Conservation (phyloP, 345 rosid species). For the Eucalyptus guilfoylei region DNA sequence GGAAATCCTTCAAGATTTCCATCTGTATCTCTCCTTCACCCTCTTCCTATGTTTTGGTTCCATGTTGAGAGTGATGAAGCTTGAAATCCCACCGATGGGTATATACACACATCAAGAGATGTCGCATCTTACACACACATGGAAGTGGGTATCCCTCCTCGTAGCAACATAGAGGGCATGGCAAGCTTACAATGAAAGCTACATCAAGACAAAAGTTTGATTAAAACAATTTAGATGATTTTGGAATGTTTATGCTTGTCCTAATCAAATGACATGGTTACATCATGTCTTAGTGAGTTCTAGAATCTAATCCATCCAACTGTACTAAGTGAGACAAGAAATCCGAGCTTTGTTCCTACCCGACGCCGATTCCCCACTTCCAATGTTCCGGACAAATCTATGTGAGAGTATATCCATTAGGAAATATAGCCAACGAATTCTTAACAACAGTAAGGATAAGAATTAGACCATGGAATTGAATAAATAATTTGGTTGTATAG, state of each 20-base stretch:
- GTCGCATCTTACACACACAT: accelerated
- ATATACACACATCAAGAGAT: background rate
- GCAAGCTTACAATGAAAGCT: background rate
- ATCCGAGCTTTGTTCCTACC: too few species aligned
- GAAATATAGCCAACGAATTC: background rate
- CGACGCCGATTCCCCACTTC: background rate
- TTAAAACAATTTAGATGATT: background rate
- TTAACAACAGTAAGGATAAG: background rate
- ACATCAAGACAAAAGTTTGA: background rate
- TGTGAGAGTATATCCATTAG: background rate
- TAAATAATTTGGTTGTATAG: background rate
- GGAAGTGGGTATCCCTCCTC: background rate
- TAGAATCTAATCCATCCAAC: background rate
- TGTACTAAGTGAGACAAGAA: background rate
- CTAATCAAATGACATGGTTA: background rate
- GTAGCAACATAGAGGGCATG: background rate
- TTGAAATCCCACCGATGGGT: background rate
- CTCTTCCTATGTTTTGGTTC: background rate
- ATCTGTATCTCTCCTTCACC: background rate
- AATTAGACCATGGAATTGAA: background rate
- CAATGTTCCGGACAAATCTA: background rate
- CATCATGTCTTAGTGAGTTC: background rate
- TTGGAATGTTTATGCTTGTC: background rate
- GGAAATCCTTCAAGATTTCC: background rate
- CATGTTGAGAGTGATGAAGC: background rate